Evolutionary conservation across 2,329 filamentous ascomycete genomes (phyloP).

Genomic region (Macrophomina phaseolina): DNA sequence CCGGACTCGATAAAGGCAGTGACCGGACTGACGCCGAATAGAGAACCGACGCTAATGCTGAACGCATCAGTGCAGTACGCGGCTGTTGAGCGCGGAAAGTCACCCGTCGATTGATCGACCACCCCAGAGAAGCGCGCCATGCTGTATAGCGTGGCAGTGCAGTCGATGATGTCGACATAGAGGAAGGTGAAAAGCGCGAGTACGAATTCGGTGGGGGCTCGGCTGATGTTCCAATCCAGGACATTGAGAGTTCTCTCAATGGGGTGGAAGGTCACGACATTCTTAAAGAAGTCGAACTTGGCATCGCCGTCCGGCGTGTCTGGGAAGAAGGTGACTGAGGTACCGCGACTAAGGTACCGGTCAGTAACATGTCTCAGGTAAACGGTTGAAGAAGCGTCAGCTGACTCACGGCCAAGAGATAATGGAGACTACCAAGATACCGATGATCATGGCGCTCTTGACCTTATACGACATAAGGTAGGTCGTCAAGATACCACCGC

Average conservation of each 20-base stretch:
- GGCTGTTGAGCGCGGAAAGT: slow-evolving; percentile 83
- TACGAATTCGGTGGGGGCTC: slow-evolving; percentile 74
- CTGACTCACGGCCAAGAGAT: slow-evolving; percentile 75
- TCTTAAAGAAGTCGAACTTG: slow-evolving; percentile 82
- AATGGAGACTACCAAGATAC: slow-evolving; percentile 81
- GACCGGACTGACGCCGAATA: slow-evolving; percentile 79
- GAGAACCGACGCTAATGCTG: slow-evolving; percentile 78
- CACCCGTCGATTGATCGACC: slow-evolving; percentile 79
- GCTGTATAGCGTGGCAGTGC: slow-evolving; percentile 83
- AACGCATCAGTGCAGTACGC: slow-evolving; percentile 86
- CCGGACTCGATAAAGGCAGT: slow-evolving; percentile 88
- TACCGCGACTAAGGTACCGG: slow-evolving; percentile 58
- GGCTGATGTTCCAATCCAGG: slow-evolving; percentile 73
- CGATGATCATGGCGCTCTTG: slow-evolving; percentile 83
- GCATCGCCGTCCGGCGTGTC: slow-evolving; percentile 69
- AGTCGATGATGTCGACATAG: slow-evolving; percentile 91
- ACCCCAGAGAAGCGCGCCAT: slow-evolving; percentile 86
- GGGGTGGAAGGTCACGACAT: slow-evolving; percentile 80
- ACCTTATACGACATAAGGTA: slow-evolving; percentile 84
- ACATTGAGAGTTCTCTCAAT: slow-evolving; percentile 73
- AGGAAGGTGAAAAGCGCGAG: slow-evolving; percentile 86
- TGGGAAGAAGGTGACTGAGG: slow-evolving; percentile 80
- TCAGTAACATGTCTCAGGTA: slow-evolving; percentile 31
- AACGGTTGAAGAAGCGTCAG: neutral
- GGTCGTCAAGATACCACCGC: slow-evolving; percentile 79